Base-by-base conservation (phyloP, 768 basidiomycete genomes). In the Boletus eberwhitei region DNA sequence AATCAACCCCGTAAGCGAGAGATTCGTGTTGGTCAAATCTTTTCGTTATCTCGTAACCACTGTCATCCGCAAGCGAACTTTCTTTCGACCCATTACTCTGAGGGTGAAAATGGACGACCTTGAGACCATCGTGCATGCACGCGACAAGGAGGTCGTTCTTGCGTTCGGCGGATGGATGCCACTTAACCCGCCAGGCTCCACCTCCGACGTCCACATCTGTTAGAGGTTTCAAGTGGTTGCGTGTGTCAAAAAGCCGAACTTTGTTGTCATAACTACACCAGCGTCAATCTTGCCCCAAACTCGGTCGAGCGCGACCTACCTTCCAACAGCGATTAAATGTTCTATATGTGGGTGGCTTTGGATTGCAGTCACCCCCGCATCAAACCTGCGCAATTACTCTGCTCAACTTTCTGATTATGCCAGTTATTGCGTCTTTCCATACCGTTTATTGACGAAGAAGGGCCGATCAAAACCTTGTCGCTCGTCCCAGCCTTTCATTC, bases 51-150 rank as follows among this genome's bases (percentile, higher is more conserved):
- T 77, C 68, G 48, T 76, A 71, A 44, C 59, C 21, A 6, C 54
- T 42, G 22, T 51, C 68, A 32, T 57, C 57, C 31, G 42, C 43
- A 32, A 53, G 43, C n/a, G 60, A 41, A 3, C 49, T 41, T 14
- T 26, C 42, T 21, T 42, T 57, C 12, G 22, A 9, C 14, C 43
- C 49, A 31, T 50, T 16, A 34, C 17, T 48, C 36, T 34, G 50
- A 36, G 62, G 60, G 26, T 53, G 50, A 39, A 67, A 66, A 50
- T 52, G 71, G 54, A 90, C 69, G 7, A 96, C 77, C 66, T 97
- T 97, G 79, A 93, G 95, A 11, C 96, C 95, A 58, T 93, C 93
- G 66, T 96, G 95, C 97, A 98, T 99, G 65, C 90, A 93, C 0
- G 95, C 97, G n/a, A 93, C 84, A 19, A 98, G 80, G 2, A 98